Conservation (phyloP, 148 eudicot genomes). For the Rhododendron ferrugineum region DNA sequence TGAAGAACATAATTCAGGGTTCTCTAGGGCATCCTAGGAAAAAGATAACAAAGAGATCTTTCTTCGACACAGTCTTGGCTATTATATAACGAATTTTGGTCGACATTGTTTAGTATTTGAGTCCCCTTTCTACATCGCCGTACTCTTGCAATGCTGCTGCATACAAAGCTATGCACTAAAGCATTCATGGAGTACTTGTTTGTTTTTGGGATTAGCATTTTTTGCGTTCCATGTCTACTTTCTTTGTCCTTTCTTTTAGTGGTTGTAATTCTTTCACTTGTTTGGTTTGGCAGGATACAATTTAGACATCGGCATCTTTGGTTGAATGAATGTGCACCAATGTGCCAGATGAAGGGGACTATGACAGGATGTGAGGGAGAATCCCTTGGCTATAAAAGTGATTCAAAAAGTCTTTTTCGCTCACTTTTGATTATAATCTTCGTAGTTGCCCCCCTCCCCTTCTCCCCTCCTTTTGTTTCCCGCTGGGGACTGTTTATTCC, state of each 20-base stretch:
- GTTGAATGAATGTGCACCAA: not conserved
- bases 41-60: not conserved
- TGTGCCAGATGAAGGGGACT: slow-evolving; percentile 6
- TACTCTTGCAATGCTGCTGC: not conserved
- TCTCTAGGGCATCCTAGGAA: not conserved
- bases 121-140: not conserved
- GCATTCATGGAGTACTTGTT: not conserved
- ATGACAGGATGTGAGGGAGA: slow-evolving; percentile 1
- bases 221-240: not conserved
- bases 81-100: not conserved
- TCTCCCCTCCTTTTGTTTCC: not conserved
- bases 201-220: not conserved
- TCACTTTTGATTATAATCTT: not conserved
- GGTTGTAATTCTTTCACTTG: not conserved
- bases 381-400: not conserved
- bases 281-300: slow-evolving; percentile 12
- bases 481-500: not conserved
- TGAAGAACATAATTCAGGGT: not conserved
- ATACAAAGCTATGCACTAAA: not conserved
- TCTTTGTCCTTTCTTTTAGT: not conserved
- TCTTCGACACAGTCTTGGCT: not conserved
- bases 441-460: not conserved
- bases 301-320: not conserved
- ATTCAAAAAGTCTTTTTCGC: not conserved
- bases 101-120: not conserved